Conservation (phyloP, 1,284 basidiomycete genomes). For the Cryptococcus sp. region DNA sequence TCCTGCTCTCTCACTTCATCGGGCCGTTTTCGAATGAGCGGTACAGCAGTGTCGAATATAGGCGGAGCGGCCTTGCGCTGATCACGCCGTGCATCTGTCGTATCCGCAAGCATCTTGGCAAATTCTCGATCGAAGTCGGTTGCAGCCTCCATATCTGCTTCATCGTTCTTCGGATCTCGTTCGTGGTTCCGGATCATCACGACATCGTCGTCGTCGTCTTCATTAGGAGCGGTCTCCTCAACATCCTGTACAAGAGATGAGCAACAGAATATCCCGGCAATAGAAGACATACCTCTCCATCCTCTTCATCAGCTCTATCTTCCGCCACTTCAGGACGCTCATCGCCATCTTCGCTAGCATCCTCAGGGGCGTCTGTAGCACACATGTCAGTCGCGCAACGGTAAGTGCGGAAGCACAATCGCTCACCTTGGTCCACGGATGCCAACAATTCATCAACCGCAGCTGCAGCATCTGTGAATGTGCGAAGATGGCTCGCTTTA, state of each 20-base stretch:
- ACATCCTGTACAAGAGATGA: too few relatives aligned
- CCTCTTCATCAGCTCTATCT: slow-evolving; percentile 27
- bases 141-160: slow-evolving; percentile 72
- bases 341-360: neutral
- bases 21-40: slow-evolving; percentile 63
- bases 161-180: slow-evolving; percentile 43
- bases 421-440: slow-evolving; percentile 60
- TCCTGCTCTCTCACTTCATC: slow-evolving; percentile 48
- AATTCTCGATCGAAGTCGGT: slow-evolving; percentile 94
- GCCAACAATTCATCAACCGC: slow-evolving; percentile 88
- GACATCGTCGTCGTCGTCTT: slow-evolving; percentile 54
- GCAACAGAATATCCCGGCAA: neutral
- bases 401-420: neutral
- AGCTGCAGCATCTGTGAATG: slow-evolving; percentile 76
- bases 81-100: slow-evolving; percentile 73
- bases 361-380: neutral
- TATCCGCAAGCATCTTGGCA: slow-evolving; percentile 90
- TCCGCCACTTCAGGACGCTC: slow-evolving; percentile 1
- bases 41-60: slow-evolving; percentile 80
- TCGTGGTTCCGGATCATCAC: slow-evolving; percentile 62
- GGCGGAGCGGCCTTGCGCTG: slow-evolving; percentile 80
- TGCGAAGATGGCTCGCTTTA: slow-evolving; percentile 67
- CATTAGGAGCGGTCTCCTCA: neutral
- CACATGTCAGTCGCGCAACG: too few relatives aligned
- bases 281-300: slow-evolving; percentile 18